These are phyloP conservation scores for Phylloporus sp. DNA, from an alignment of 1,284 basidiomycete genomes.

Conservation along the genomic window DNA sequence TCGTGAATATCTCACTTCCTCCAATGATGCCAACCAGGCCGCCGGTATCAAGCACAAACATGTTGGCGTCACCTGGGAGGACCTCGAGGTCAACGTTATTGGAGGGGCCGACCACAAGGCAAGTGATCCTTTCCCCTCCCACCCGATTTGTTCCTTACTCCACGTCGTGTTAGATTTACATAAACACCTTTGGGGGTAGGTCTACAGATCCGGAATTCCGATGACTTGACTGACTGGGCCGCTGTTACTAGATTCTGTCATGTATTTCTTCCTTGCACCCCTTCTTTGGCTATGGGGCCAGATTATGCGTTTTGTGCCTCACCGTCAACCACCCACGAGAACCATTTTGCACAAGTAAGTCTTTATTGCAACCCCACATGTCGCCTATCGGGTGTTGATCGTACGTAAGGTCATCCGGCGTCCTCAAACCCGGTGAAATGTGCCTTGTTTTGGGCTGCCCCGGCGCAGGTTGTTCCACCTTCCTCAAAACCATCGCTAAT, in stretches of 20 bases:
- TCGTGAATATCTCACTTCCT: slow-evolving; percentile 73
- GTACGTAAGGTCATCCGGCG: slow-evolving; percentile 66
- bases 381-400: slow-evolving; percentile 12
- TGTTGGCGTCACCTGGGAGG: slow-evolving; percentile 82
- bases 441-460: slow-evolving; percentile 79
- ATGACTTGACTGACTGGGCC: slow-evolving; percentile 1
- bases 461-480: slow-evolving; percentile 81
- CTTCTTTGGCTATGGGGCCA: slow-evolving; percentile 52
- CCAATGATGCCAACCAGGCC: slow-evolving; percentile 65
- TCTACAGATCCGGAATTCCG: slow-evolving; percentile 17
- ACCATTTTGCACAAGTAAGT: slow-evolving; percentile 71
- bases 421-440: slow-evolving; percentile 51
- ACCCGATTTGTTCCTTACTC: slow-evolving; percentile 2
- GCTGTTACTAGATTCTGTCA: slow-evolving; percentile 54
- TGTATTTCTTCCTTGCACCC: slow-evolving; percentile 62
- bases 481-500: slow-evolving; percentile 80
- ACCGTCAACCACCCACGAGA: slow-evolving; percentile 52
- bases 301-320: slow-evolving; percentile 61
- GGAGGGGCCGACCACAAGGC: slow-evolving; percentile 69
- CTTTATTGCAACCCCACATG: slow-evolving; percentile 2
- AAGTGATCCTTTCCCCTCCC: slow-evolving; percentile 10
- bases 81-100: slow-evolving; percentile 71
- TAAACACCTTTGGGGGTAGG: slow-evolving; percentile 64
- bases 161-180: slow-evolving; percentile 55
- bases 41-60: slow-evolving; percentile 85